Evolutionary conservation across 2,329 filamentous ascomycete genomes (phyloP), one percentile per base, ranked within the genome.

Genomic region (Lachnellula occidentalis): DNA sequence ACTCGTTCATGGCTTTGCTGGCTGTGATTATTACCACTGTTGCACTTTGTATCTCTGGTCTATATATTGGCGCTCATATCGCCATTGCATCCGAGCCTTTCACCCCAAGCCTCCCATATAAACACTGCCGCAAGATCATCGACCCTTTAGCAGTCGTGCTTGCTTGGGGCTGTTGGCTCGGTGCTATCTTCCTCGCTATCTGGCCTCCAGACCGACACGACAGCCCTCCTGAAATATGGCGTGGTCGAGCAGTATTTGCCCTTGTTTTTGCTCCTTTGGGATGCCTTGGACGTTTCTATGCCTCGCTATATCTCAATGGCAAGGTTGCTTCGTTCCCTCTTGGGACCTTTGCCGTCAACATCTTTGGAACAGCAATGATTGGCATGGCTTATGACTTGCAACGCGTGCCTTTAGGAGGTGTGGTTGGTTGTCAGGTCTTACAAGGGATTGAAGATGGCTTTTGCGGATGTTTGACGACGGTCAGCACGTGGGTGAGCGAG

Each of bases 321-420:
- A 76, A 81, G 19, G 62, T 83, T 0, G 70, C 82, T 0, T 73
- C 78, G 0, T 96, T 96, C 61, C 92, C 92, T 0, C 70, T 96
- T 0, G 92, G 92, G 2, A 97, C 92, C 0, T 96, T 96, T 64
- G 72, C 75, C 0, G 90, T 87, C 27, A 97, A 97, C 65, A 76
- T 95, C 4, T 69, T 86, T 14, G 92, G 92, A 4, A 91, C 89
- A 0, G 79, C 79, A 0, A 71, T 96, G 15, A 70, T 95, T 48
- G 91, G 82, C 14, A 85, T 90, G 78, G 80, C 83, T 31, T 95
- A 82, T 74, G 88, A 95, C 66, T 73, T 96, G 49, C 88, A 90
- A 60, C 90, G 90, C 65, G 78, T 77, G 0, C 79, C 77, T 0
- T 59, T 77, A 1, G 75, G 74, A 4, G 79, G 80, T 1, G 67